Evolutionary conservation across 176 grass and related monocot species (phyloP), one percentile per base, ranked within the genome.

Genomic region (Oropetium thomaeum): DNA sequence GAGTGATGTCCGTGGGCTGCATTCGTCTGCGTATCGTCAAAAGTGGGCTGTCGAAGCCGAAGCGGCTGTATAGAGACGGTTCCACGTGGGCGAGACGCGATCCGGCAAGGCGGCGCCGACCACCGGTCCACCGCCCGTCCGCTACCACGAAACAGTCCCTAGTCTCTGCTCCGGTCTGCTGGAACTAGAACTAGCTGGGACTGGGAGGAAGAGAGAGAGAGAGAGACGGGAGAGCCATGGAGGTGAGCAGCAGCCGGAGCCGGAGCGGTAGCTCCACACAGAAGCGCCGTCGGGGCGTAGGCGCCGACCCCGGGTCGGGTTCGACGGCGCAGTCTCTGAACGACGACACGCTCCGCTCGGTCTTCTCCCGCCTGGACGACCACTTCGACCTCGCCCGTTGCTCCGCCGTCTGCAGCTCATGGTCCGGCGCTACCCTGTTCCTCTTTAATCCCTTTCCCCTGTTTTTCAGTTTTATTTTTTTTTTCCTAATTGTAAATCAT

Each of bases 321-420:
- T 57, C 66, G 60, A 71, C 80, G 32, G 65, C 74, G 62, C 69
- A 82, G 16, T 77, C 80, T 45, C 76, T 93, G 16, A 87, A 67
- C 70, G 45, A 84, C 76, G 93, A 97, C 51, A 65, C 71, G 49
- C 85, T 97, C 85, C 92, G 85, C 55, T 71, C 80, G 48, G 65
- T 91, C 69, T 93, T 97, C 80, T 85, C 88, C 58, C 83, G 73
- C 60, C 69, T 97, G 37, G 87, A 89, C 43, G 79, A 97, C 73
- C 93, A 93, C 69, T 97, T 97, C 65, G 93, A 90, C 65, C 85
- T 97, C 73, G 90, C 87, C 25, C 93, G 86, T 52, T 97, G 93
- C 85, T 93, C 90, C 59, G 85, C 88, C 64, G 88, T 97, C 83
- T 97, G 93, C 88, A 85, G 26, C 10, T 87, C 90, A 67, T 97